Base-by-base conservation (phyloP, 306 rosid genomes). In the Vigna angularis region DNA sequence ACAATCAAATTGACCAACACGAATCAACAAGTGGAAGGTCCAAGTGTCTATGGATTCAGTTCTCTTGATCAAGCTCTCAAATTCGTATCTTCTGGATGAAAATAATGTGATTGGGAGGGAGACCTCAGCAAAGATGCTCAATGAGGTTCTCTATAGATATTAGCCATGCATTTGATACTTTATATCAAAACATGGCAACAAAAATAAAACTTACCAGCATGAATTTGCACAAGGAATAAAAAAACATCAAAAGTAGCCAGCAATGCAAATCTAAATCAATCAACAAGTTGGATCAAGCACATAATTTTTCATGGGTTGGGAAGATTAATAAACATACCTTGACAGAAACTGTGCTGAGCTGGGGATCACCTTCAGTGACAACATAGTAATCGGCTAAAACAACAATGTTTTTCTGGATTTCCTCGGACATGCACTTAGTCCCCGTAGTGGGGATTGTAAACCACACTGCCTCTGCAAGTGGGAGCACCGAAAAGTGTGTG, bases 371-470 rank as follows among this genome's bases (percentile, higher is more conserved):
- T 5, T 50, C 80, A 28, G 40, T 62, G 1, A 83, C 42, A 44
- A 78, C 85, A 66, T 83, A 82, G 78, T 86, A 86, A 81, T 86
- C 87, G 18, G 84, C 90, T 79, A 86, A 81, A 70, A 86, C 90
- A 16, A 86, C 87, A 0, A 84, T 78, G 71, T 78, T 32, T 13
- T 71, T 9, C 16, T 86, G 90, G 66, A 86, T 86, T 30, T 83
- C 86, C 86, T 86, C 90, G 1, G 90, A 86, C 8, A 86, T 66
- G 50, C 90, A 86, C 76, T 86, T 86, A 1, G 89, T 81, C 9
- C 90, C 87, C 24, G 90, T 77, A 73, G 22, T 81, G 8, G 87
- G 90, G 42, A 86, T 26, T 34, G 52, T 78, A 0, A 86, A 34
- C 90, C 87, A 83, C 7, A 86, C n/a, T 9, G 87, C 85, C 20